Evolutionary conservation across 495 filamentous ascomycete species (phyloP), one percentile per base, ranked within the genome.

Genomic region (Arthonia radiata): DNA sequence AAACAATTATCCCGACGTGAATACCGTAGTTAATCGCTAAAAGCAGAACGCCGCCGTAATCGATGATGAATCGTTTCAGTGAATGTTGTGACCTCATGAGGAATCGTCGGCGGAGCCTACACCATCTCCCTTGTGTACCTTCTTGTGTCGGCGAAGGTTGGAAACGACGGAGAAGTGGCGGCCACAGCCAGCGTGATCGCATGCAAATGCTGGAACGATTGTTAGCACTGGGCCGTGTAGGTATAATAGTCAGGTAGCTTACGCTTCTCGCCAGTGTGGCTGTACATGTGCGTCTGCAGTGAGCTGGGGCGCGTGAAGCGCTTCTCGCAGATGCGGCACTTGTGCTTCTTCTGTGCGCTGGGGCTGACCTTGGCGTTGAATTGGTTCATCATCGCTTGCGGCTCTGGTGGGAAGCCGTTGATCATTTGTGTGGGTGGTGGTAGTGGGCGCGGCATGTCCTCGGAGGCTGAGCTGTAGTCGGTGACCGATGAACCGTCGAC

Each of bases 271-370:
- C 86, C 86, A 27, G 86, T 97, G 47, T 97, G 86, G 46, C 81
- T 92, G 52, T 97, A 97, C 69, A 93, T 94, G 42, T 97, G 86
- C 14, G 86, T 97, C 39, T 93, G 89, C 17, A 97, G 49, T 4
- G 86, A 97, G 42, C 83, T 93, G 1, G 86, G 86, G 21, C 86
- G 66, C 6, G 86, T 94, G 48, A 97, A 97, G 5, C 86, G 68
- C 65, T 97, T 97, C 52, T 94, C 86, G 57, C 86, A 97, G 27
- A 97, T 77, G 58, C 93, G 94, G 61, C 86, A 97, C 53, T 92
- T 93, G 55, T 97, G 86, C 59, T 94, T 97, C 67, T 97, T 97
- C 43, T 94, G 83, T 15, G 86, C 81, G 52, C 76, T 89, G 13
- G 80, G 83, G 6, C 79, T 77, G 25, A 93, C 71, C 47, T 93